Evolutionary conservation across 192 early-diverging fungal species (phyloP).

Genomic region (Coemansia reversa): DNA sequence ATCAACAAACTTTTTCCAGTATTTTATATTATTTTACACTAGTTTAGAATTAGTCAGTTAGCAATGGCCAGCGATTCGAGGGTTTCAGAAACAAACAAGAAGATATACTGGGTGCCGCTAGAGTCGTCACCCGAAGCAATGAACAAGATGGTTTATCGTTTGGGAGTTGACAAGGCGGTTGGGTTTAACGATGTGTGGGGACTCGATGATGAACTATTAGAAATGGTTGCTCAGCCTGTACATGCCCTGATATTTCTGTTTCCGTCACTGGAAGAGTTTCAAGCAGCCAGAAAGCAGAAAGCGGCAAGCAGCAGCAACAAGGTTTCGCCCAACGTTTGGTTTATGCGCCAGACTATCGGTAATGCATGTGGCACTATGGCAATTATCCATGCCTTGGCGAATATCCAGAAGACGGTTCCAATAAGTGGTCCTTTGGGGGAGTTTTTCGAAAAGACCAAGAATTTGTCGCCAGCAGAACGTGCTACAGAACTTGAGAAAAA

Average conservation of each 20-base stretch:
- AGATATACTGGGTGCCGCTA: conserved; percentile 76
- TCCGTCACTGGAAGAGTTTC: conserved; percentile 66
- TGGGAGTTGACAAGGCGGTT: conserved; percentile 65
- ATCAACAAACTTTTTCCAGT: not conserved
- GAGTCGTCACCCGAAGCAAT: conserved; percentile 86
- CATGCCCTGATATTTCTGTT: conserved; percentile 87
- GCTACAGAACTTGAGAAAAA: conserved; percentile 69
- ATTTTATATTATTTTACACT: not conserved
- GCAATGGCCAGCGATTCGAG: conserved; percentile 3
- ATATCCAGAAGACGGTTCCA: conserved; percentile 59
- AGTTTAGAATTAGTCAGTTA: not conserved
- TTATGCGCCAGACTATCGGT: conserved; percentile 81
- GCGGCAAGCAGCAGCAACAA: conserved; percentile 37
- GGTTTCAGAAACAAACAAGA: conserved; percentile 20
- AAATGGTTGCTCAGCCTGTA: conserved; percentile 79
- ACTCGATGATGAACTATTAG: conserved; percentile 80
- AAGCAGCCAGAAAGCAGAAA: conserved; percentile 59
- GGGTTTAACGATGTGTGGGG: conserved; percentile 80
- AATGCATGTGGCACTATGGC: conserved; percentile 97
- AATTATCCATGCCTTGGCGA: conserved; percentile 84
- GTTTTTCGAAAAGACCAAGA: conserved; percentile 64
- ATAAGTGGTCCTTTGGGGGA: conserved; percentile 57
- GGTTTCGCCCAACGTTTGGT: conserved; percentile 60
- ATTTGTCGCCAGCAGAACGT: conserved; percentile 69
- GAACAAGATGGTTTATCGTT: conserved; percentile 62